phyloP scores from a whole-genome alignment of 495 filamentous ascomycete genomes.

The Neurospora discreta region DNA sequence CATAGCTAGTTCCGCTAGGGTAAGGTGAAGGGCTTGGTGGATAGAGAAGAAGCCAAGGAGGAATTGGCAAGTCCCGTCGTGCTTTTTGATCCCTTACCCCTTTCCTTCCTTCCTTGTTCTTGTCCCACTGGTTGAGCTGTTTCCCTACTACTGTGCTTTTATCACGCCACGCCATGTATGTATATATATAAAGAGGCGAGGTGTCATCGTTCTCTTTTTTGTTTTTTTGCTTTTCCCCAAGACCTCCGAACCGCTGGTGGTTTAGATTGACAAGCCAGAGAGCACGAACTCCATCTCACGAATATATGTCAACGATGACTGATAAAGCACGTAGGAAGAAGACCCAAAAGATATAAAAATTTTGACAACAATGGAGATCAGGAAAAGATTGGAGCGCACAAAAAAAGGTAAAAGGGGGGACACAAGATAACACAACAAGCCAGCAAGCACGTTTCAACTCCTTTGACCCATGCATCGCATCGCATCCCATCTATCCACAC shows the following conservation, averaged over 20 bases:
- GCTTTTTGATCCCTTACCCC: neutral
- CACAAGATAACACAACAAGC: neutral
- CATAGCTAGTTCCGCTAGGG: neutral
- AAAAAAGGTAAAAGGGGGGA: neutral
- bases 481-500: neutral
- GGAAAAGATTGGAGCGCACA: neutral
- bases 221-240: too few species aligned
- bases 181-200: neutral
- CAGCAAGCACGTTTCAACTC: neutral
- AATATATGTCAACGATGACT: too few species aligned
- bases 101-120: neutral
- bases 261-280: too few species aligned
- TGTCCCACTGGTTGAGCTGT: neutral
- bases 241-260: too few species aligned
- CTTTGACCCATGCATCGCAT: neutral
- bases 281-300: too few species aligned
- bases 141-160: neutral
- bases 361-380: neutral
- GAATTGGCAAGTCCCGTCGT: neutral
- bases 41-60: neutral
- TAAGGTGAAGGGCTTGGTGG: neutral
- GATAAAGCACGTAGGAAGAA: too few species aligned
- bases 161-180: neutral
- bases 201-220: too few species aligned
- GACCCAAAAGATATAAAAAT: neutral